A percentile compares a stretch with the other conserved stretches of the same genome.
Conservation (phyloP, 257 asterid genomes). For the Nicotiana benthamiana region DNA sequence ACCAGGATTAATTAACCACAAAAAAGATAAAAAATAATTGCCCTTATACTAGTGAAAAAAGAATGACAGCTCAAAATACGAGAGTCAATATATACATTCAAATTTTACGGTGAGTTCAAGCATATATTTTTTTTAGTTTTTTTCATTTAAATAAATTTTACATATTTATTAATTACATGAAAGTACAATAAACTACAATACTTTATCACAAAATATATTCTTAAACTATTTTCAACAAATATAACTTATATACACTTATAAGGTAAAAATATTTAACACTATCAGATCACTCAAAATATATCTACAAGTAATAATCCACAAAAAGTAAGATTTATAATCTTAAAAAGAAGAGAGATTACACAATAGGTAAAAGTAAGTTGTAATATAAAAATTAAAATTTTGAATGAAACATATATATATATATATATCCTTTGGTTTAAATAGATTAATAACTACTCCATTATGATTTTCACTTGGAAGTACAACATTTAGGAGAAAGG, state of each 20-base stretch:
- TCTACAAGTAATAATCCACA: not conserved
- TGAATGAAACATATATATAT: no score
- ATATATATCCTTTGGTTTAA: no score
- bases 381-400: no score
- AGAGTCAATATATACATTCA: not conserved
- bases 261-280: no score
- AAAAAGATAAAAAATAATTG: not conserved
- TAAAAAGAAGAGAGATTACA: no score
- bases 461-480: not conserved
- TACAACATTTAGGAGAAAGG: not conserved
- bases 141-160: not conserved
- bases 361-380: no score
- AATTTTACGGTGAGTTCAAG: not conserved
- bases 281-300: no score
- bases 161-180: not conserved
- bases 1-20: not conserved
- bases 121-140: not conserved
- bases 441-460: not conserved
- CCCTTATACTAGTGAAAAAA: not conserved
- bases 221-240: not conserved
- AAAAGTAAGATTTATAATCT: not conserved
- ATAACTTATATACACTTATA: no score
- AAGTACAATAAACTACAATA: not conserved
- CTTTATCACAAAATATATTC: not conserved
- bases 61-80: not conserved